Conservation (phyloP, 306 rosid species). For the Medicago ruthenica region DNA sequence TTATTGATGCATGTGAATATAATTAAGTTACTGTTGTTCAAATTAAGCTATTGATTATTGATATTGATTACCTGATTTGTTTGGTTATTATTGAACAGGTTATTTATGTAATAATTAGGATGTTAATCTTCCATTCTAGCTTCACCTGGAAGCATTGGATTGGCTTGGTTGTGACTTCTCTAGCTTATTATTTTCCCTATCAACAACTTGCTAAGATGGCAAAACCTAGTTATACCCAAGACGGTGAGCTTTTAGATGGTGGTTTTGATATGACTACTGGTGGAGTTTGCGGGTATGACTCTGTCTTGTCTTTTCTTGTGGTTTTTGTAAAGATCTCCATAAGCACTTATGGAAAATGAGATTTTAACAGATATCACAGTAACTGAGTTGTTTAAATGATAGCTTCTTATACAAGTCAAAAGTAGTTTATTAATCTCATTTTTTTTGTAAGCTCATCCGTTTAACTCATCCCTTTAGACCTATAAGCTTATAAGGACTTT, state of each 20-base stretch:
- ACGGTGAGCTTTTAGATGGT: conserved; percentile 95
- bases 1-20: conserved; percentile 1
- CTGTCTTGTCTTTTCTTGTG: conserved; percentile 39
- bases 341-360: neutral
- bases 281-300: conserved; percentile 88
- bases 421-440: neutral
- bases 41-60: neutral
- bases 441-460: neutral
- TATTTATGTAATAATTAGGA: conserved; percentile 62
- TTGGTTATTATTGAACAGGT: conserved; percentile 53
- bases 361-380: neutral
- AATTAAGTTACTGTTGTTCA: neutral
- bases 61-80: conserved; percentile 25
- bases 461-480: neutral
- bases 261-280: conserved; percentile 93
- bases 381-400: neutral
- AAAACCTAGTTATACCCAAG: conserved; percentile 58
- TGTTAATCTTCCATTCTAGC: conserved; percentile 72
- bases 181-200: conserved; percentile 66
- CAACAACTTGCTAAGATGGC: conserved; percentile 82
- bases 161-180: conserved; percentile 68
- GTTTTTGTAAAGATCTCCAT: neutral
- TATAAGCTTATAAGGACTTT: neutral
- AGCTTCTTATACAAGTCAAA: neutral
- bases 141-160: conserved; percentile 87